Percentiles rank a stretch among this genome's conserved stretches.
Conservation (phyloP, 352 stramenopile genomes). For the Saprolegnia diclina region DNA sequence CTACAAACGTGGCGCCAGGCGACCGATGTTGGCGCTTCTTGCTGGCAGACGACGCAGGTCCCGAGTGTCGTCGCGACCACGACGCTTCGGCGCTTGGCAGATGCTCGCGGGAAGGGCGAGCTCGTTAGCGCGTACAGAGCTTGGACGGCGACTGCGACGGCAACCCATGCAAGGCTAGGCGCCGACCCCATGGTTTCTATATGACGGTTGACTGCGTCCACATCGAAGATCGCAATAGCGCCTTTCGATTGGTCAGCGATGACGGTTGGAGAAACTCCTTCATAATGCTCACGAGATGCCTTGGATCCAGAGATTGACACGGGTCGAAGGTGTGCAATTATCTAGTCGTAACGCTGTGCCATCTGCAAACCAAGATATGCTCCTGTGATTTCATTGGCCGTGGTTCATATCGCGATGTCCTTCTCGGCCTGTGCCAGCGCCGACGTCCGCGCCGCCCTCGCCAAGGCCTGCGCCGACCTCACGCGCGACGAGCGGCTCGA, state of each 20-base stretch:
- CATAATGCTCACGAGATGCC: no score
- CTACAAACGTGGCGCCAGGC: background rate
- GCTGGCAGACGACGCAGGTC: background rate
- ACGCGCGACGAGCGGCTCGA: background rate
- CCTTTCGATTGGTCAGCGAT: no score
- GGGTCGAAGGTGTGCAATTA: background rate
- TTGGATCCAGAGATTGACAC: background rate
- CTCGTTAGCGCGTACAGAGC: background rate
- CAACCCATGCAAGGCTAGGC: no score
- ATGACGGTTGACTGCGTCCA: no score
- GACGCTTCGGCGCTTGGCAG: background rate
- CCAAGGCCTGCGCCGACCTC: constrained; percentile 6
- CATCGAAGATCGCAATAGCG: no score
- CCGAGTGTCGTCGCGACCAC: background rate
- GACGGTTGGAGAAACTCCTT: no score
- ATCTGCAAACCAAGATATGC: background rate
- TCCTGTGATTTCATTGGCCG: background rate
- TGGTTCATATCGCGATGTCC: background rate
- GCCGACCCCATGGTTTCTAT: no score
- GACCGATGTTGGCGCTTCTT: background rate
- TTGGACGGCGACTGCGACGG: no score
- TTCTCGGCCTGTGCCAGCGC: constrained; percentile 9
- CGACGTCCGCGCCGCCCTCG: background rate
- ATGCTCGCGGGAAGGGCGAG: background rate
- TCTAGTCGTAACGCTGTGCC: background rate